Conservation (phyloP, 1,284 basidiomycete species). For the Moesziomyces sp. region DNA sequence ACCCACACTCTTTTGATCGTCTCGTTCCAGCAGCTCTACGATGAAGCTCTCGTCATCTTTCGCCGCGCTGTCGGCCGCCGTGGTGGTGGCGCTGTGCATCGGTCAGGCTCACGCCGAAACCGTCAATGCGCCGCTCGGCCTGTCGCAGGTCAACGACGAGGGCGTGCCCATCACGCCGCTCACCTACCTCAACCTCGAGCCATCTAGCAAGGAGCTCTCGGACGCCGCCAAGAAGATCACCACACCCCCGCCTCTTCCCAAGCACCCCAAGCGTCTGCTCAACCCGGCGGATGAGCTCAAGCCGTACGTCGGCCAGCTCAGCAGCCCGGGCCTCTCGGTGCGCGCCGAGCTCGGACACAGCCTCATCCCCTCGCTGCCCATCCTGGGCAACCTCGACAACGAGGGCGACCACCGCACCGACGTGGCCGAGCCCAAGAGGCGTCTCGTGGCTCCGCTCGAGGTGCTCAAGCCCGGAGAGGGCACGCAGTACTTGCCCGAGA, state of each 20-base stretch:
- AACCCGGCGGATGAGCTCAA: conserved; percentile 5
- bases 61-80: conserved; percentile 28
- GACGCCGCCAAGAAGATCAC: conserved; percentile 36
- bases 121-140: conserved; percentile 29
- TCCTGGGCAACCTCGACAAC: conserved; percentile 39
- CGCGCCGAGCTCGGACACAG: conserved; percentile 21
- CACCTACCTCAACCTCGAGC: conserved; percentile 41
- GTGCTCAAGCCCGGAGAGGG: conserved; percentile 11
- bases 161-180: conserved; percentile 35
- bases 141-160: conserved; percentile 41
- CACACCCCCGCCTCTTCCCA: conserved; percentile 30
- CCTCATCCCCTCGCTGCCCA: conserved; percentile 23
- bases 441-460: conserved; percentile 25
- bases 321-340: conserved; percentile 26
- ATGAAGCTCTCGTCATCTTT: conserved; percentile 45
- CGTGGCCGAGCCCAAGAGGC: conserved; percentile 15
- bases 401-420: conserved; percentile 37
- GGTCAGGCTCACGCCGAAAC: conserved; percentile 39
- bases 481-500: conserved; percentile 17
- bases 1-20: conserved; percentile 28
- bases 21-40: conserved; percentile 4
- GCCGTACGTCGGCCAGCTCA: conserved; percentile 26
- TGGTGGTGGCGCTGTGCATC: conserved; percentile 36
- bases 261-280: conserved; percentile 25
- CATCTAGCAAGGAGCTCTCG: conserved; percentile 28